phyloP scores from a whole-genome alignment of 306 rosid genomes.

The Begonia masoniana region DNA sequence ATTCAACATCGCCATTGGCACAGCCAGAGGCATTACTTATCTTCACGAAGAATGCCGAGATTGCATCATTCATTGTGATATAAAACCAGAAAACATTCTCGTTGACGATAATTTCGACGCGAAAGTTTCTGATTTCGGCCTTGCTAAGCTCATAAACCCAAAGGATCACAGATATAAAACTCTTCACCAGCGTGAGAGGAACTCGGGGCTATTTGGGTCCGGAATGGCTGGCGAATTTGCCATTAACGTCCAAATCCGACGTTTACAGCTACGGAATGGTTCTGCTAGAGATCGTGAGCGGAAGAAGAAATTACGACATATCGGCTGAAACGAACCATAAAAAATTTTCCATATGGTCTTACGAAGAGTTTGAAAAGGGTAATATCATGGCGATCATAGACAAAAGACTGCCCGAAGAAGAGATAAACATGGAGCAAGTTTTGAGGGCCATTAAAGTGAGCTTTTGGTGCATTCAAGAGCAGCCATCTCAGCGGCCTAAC shows the following conservation, averaged over 20 bases:
- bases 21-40: conserved; percentile 81
- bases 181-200: conserved; percentile 63
- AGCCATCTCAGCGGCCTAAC: conserved; percentile 59
- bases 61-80: conserved; percentile 79
- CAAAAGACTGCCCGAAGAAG: conserved; percentile 38
- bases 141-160: conserved; percentile 49
- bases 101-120: conserved; percentile 53
- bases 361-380: conserved; percentile 59
- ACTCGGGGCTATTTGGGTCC: conserved; percentile 86
- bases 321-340: conserved; percentile 52
- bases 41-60: conserved; percentile 90
- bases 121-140: conserved; percentile 87
- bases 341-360: conserved; percentile 62
- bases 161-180: conserved; percentile 55
- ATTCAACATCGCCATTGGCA: conserved; percentile 52
- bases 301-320: conserved; percentile 64
- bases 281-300: conserved; percentile 70
- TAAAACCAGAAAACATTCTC: conserved; percentile 86
- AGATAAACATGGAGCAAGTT: conserved; percentile 51
- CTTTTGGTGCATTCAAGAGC: conserved; percentile 94
- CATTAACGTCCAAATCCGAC: conserved; percentile 65
- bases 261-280: conserved; percentile 80
- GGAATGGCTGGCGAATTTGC: conserved; percentile 82
- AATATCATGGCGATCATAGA: conserved; percentile 42
- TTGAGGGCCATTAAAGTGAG: conserved; percentile 42